Percentiles rank a stretch among this genome's conserved stretches.
Evolutionary conservation across 129 eudicot genomes (phyloP).

Genomic region (Arctium minus): DNA sequence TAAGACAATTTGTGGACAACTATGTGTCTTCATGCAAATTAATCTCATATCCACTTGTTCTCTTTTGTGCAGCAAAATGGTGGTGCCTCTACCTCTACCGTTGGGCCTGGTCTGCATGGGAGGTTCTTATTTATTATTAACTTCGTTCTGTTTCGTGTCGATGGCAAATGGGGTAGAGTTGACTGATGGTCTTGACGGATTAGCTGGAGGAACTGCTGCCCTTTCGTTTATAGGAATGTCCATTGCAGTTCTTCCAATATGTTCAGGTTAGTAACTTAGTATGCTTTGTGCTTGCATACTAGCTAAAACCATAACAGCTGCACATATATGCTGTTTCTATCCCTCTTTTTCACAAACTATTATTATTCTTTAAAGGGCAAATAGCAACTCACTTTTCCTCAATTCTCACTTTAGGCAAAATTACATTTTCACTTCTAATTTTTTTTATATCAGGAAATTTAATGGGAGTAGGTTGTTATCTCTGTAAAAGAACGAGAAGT

Average conservation of each 20-base stretch:
- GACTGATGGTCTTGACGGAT: constrained; percentile 83
- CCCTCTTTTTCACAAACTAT: background rate
- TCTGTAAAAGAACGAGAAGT: background rate
- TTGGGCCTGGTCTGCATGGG: constrained; percentile 78
- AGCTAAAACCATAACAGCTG: background rate
- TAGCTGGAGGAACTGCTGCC: constrained; percentile 94
- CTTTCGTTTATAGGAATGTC: constrained; percentile 95
- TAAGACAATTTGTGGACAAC: background rate
- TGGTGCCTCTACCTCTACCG: constrained; percentile 89
- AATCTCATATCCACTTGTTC: background rate
- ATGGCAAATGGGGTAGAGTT: constrained; percentile 71
- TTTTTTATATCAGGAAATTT: background rate
- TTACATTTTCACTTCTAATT: background rate
- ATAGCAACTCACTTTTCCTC: background rate
- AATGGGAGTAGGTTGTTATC: background rate
- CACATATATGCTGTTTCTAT: too few species aligned
- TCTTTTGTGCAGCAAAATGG: constrained; percentile 66
- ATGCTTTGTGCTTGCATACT: background rate
- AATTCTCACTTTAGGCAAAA: too few species aligned
- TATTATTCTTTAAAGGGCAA: background rate
- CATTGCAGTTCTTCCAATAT: constrained; percentile 91
- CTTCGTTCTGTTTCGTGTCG: constrained; percentile 67
- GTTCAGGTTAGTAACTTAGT: constrained; percentile 53
- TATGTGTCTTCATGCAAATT: background rate
- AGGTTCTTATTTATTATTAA: constrained; percentile 55